phyloP scores from a whole-genome alignment of 83 land plant genomes.

The Picea engelmannii region DNA sequence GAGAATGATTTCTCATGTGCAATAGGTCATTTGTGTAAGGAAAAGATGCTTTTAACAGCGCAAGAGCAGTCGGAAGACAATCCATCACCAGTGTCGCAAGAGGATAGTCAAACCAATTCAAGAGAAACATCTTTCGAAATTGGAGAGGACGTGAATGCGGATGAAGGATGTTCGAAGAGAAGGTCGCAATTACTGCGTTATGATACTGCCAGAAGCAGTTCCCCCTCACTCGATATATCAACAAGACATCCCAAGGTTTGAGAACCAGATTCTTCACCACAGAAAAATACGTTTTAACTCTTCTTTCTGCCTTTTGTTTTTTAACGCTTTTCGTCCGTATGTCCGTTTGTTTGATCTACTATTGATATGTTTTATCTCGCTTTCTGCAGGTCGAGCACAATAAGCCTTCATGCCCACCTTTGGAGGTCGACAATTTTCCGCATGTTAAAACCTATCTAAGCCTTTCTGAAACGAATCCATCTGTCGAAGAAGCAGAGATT shows the following conservation, averaged over 20 bases:
- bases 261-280: too few relatives aligned
- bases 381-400: not conserved
- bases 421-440: too few relatives aligned
- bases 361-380: not conserved
- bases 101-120: not conserved
- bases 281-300: too few relatives aligned
- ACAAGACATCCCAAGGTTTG: not conserved
- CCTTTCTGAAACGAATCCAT: conserved; percentile 4
- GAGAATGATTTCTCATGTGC: not conserved
- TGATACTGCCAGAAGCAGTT: too few relatives aligned
- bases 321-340: too few relatives aligned
- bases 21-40: not conserved
- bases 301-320: not conserved
- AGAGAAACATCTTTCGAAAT: conserved; percentile 1
- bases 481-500: not conserved
- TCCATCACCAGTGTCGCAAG: not conserved
- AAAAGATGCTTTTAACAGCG: not conserved
- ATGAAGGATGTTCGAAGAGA: not conserved
- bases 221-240: not conserved
- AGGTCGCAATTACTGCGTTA: not conserved
- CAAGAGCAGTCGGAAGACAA: not conserved
- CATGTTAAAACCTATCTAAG: not conserved
- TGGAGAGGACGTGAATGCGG: not conserved
- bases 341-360: too few relatives aligned
- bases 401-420: too few relatives aligned